phyloP scores from a whole-genome alignment of 352 stramenopile genomes.

The Peronospora destructor region DNA sequence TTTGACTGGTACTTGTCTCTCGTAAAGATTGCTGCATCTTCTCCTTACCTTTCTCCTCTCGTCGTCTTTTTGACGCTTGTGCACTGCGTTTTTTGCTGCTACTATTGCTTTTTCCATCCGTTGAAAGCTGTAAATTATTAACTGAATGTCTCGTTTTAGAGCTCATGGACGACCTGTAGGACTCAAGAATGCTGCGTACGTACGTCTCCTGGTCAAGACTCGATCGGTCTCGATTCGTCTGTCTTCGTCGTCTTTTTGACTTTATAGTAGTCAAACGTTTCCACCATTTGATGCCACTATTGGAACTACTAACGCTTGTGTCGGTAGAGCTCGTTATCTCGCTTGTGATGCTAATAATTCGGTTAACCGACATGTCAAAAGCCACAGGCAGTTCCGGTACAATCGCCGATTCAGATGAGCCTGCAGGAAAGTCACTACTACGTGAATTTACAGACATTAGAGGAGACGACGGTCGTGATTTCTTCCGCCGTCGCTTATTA shows the following conservation, averaged over 20 bases:
- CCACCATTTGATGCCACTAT: conserved; percentile 30
- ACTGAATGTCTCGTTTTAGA: conserved; percentile 42
- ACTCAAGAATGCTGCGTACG: conserved; percentile 68
- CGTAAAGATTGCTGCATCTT: not conserved
- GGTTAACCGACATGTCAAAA: conserved; percentile 19
- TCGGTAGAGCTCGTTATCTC: conserved; percentile 20
- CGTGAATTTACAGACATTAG: conserved; percentile 6
- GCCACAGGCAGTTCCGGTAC: conserved; percentile 18
- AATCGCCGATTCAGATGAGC: conserved; percentile 20
- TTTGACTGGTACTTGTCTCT: not conserved
- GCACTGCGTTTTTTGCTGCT: conserved; percentile 17
- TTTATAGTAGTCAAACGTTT: conserved; percentile 29
- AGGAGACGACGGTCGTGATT: conserved; percentile 4
- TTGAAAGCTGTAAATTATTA: conserved; percentile 22
- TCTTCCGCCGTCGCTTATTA: conserved; percentile 12
- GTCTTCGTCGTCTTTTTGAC: conserved; percentile 18
- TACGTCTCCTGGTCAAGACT: conserved; percentile 60
- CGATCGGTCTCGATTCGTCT: conserved; percentile 11
- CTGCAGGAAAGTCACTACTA: conserved; percentile 21
- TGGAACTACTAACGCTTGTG: conserved; percentile 11
- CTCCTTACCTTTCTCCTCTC: conserved; percentile 7
- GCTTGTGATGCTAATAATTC: conserved; percentile 20
- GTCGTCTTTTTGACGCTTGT: conserved; percentile 4
- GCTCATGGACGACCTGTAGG: conserved; percentile 64
- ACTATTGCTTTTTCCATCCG: conserved; percentile 10